Conservation (phyloP, 352 stramenopile species). For the Pythium sukuiense region DNA sequence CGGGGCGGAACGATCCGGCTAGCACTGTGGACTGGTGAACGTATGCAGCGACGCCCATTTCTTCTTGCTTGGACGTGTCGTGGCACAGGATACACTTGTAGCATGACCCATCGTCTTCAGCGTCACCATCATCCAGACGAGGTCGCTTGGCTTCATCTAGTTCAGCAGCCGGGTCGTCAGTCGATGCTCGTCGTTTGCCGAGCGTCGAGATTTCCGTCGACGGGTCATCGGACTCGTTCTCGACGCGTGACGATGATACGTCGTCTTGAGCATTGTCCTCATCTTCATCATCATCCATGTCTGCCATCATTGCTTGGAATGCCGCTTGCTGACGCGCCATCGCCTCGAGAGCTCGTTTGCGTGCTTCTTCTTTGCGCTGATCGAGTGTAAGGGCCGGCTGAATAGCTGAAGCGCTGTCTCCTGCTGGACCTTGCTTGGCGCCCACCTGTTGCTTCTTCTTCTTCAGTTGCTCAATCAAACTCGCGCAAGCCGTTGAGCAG, state of each 20-base stretch:
- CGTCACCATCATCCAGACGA: conserved; percentile 37
- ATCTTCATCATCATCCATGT: conserved; percentile 36
- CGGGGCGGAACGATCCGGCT: conserved; percentile 69
- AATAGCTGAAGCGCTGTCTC: background rate
- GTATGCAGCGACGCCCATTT: conserved; percentile 85
- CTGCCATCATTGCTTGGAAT: conserved; percentile 82
- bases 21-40: conserved; percentile 88
- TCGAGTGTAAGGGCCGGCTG: conserved; percentile 45
- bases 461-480: conserved; percentile 19
- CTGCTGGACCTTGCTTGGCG: background rate
- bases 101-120: conserved; percentile 28
- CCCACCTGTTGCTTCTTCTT: conserved; percentile 38
- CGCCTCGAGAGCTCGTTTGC: conserved; percentile 69
- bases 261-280: conserved; percentile 29
- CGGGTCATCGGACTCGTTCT: conserved; percentile 12
- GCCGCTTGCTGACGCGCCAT: conserved; percentile 84
- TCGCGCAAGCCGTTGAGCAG: conserved; percentile 43
- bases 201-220: conserved; percentile 19
- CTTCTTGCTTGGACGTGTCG: conserved; percentile 70
- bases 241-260: conserved; percentile 7
- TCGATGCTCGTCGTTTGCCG: conserved; percentile 50
- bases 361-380: conserved; percentile 75
- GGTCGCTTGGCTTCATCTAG: conserved; percentile 47
- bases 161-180: conserved; percentile 33
- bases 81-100: conserved; percentile 87